Evolutionary conservation across 1,284 basidiomycete genomes (phyloP).

Genomic region (Fomitopsis betulina): DNA sequence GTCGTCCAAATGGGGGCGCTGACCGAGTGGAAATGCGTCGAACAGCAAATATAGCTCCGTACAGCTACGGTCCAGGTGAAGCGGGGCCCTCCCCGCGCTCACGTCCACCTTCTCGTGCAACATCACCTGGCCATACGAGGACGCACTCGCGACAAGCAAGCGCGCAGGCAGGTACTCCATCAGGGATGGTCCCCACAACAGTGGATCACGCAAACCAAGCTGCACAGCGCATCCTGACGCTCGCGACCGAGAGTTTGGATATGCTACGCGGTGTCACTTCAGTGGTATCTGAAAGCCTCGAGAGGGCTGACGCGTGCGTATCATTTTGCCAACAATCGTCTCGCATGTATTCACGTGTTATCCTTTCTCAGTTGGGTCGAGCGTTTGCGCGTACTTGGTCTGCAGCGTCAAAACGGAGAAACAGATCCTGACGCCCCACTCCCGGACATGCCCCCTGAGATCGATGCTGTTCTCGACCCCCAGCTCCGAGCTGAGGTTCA

Average conservation of each 20-base stretch:
- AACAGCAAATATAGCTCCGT: slow-evolving; percentile 20
- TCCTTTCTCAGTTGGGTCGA: slow-evolving; percentile 63
- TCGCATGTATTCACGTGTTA: not conserved
- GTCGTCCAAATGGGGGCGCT: slow-evolving; percentile 3
- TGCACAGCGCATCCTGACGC: slow-evolving; percentile 76
- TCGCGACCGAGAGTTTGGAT: slow-evolving; percentile 88
- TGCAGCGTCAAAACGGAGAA: slow-evolving; percentile 48
- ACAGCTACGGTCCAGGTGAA: slow-evolving; percentile 26
- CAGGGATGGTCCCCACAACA: slow-evolving; percentile 32
- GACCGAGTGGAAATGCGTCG: slow-evolving; percentile 12
- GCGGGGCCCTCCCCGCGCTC: slow-evolving; percentile 26
- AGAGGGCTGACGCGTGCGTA: slow-evolving; percentile 82
- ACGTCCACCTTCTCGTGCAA: slow-evolving; percentile 29
- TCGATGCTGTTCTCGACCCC: slow-evolving; percentile 6
- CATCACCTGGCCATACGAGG: slow-evolving; percentile 20
- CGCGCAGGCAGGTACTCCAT: slow-evolving; percentile 1
- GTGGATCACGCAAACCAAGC: slow-evolving; percentile 60
- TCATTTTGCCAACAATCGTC: slow-evolving; percentile 3
- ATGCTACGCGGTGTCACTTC: slow-evolving; percentile 86
- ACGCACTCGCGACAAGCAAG: slow-evolving; percentile 26
- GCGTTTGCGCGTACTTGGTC: slow-evolving; percentile 67
- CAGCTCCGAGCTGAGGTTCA: not conserved
- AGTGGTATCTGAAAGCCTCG: slow-evolving; percentile 84
- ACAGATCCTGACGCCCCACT: slow-evolving; percentile 9
- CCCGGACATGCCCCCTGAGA: slow-evolving; percentile 8